Evolutionary conservation across 805 yeast species (phyloP), one percentile per base, ranked within the genome.

Genomic region (Lachancea fermentati): DNA sequence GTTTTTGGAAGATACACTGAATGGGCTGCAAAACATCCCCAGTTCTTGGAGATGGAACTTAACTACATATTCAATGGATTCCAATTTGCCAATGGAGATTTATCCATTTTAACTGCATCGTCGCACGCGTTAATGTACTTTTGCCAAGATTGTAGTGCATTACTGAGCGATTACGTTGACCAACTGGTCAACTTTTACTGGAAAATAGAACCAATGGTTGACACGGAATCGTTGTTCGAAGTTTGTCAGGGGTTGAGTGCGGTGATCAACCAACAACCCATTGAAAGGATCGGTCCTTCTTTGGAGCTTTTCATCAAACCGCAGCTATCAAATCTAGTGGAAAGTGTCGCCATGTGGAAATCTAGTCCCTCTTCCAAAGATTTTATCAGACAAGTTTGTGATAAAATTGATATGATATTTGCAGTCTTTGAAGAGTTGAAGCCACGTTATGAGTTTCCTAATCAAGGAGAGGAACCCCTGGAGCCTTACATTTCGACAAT

Each of bases 1-100:
- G 95, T 93, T 1, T 67, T 93, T 30, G 97, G 98, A n/a, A 73
- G 98, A 52, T 93, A 93, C 61, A 85, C 97, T 2, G 87, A 84
- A 64, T 93, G 98, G 97, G 86, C 97, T 0, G 69, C 88, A 3
- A 73, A 78, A 49, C 94, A 93, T 62, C 88, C 95, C 4, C 81
- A 84, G 46, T 82, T 71, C 51, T 68, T 94, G 44, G 93, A 85
- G 60, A 73, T 79, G 35, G 96, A 89, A 60, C 71, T 93, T 42
- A 79, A 82, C 47, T 93, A 88, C 59, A 86, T 94, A 47, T 82
- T 82, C 42, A 72, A 70, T 44, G 95, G 96, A 0, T 83, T 87
- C 52, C 66, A 69, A 41, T 32, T 38, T 9, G 41, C 48, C n/a
- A 41, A 49, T 19, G 62, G 65, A 19, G 54, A 47, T 42, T 44